Evolutionary conservation across 2,329 filamentous ascomycete species (phyloP), one percentile per base, ranked within the genome.

Genomic region (Fusarium staphyleae): DNA sequence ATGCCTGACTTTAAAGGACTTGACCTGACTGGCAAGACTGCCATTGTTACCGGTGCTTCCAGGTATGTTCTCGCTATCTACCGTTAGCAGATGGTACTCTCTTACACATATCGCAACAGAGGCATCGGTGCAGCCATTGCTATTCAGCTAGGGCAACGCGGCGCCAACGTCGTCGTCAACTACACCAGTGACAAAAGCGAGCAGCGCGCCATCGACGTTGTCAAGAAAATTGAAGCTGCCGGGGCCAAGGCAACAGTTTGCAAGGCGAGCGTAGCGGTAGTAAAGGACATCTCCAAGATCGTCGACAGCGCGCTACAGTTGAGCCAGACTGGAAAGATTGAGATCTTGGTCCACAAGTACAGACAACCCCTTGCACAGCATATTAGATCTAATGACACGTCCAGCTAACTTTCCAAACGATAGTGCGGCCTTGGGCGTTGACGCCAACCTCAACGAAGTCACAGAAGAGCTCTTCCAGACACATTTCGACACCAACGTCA

Each of bases 331-430:
- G 59, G 62, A 8, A 66, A 67, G 48, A 62, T 67, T 55, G 65
- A 67, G n/a, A 62, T 66, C 13, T 30, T 67, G 1, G 52, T 66
- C 3, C 65, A 67, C 44, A 67, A 67, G 65, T 62, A 49, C 15
- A 48, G 43, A 24, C 35, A 6, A 22, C 4, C 19, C 30, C 15
- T 19, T 5, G 5, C 35, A 2, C 18, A 5, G 14, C 3, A 22
- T 1, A 1, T 1, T 4, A 4, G 19, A 22, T 6, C 19, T 22
- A 6, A 6, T 6, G 19, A 6, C n/a, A n/a, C n/a, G n/a, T n/a
- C n/a, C n/a, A 22, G 19, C 19, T 22, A 6, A 22, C 19, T 6
- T 4, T 22, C 15, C 7, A 1, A 16, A 10, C 3, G 12, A 5
- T n/a, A 57, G 53, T 13, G 56, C 58, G 1, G 58, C 55, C 11